Evolutionary conservation across 176 grass and related monocot species (phyloP).

Genomic region (Avena atlantica): DNA sequence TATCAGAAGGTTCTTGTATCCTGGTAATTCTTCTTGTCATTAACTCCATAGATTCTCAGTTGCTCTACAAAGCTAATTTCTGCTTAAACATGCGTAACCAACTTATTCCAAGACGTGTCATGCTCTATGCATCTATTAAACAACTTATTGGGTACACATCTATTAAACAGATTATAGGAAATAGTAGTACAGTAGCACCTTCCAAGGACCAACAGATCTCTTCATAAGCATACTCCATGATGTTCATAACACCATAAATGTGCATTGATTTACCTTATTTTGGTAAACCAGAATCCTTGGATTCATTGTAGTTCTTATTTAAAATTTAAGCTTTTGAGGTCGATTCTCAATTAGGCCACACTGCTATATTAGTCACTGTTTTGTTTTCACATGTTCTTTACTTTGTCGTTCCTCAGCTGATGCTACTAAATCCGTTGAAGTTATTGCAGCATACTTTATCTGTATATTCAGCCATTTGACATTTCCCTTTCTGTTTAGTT

Average conservation of each 20-base stretch:
- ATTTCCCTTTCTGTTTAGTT: slow-evolving; percentile 35
- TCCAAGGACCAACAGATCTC: slow-evolving; percentile 19
- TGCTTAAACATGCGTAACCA: slow-evolving; percentile 6
- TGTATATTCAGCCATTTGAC: slow-evolving; percentile 20
- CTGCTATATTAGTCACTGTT: slow-evolving; percentile 25
- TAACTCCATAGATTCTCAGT: slow-evolving; percentile 18
- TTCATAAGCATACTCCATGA: slow-evolving; percentile 6
- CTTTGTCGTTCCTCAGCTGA: not conserved
- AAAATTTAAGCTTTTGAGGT: slow-evolving; percentile 10
- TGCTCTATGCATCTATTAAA: not conserved
- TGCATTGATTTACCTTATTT: slow-evolving; percentile 12
- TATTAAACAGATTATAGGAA: slow-evolving; percentile 8
- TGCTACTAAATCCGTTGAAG: not conserved
- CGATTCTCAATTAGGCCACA: not conserved
- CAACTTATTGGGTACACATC: not conserved
- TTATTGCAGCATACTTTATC: slow-evolving; percentile 30
- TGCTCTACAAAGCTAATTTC: slow-evolving; percentile 14
- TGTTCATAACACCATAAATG: slow-evolving; percentile 17
- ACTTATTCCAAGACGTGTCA: not conserved
- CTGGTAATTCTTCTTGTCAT: slow-evolving; percentile 61
- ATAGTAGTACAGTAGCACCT: not conserved
- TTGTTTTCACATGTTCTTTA: slow-evolving; percentile 1
- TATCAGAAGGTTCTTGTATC: slow-evolving; percentile 84
- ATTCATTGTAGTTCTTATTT: slow-evolving; percentile 2
- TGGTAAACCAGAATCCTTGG: slow-evolving; percentile 9